Conservation (phyloP, 148 eudicot genomes). For the Simmondsia chinensis region DNA sequence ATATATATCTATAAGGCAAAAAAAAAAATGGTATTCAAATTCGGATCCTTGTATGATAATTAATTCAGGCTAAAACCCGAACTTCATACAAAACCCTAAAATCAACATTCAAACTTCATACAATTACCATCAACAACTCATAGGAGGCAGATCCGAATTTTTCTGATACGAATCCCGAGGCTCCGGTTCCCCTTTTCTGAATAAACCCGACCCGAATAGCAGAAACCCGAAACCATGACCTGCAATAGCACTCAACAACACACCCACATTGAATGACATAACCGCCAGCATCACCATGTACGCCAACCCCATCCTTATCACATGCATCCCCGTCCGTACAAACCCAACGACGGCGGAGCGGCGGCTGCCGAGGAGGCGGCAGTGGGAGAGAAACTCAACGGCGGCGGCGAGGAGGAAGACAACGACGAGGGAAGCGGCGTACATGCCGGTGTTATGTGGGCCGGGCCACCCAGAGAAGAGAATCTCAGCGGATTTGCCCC, state of each 20-base stretch:
- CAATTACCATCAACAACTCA: no score
- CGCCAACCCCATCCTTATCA: slow-evolving; percentile 16
- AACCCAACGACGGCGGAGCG: no score
- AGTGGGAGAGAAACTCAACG: slow-evolving; percentile 56
- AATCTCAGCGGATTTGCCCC: slow-evolving; percentile 56
- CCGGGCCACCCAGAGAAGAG: slow-evolving; percentile 78
- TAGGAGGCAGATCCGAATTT: no score
- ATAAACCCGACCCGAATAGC: slow-evolving; percentile 9
- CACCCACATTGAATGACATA: slow-evolving; percentile 24
- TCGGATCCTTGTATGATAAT: no score
- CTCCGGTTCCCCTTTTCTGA: no score
- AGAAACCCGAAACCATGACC: slow-evolving; percentile 17
- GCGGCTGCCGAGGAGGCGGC: slow-evolving; percentile 18
- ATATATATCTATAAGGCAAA: no score
- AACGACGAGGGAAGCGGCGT: slow-evolving; percentile 27
- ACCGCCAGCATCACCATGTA: slow-evolving; percentile 24
- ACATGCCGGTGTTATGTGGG: slow-evolving; percentile 31
- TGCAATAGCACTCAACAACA: slow-evolving; percentile 12
- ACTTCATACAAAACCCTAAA: no score
- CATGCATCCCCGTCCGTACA: slow-evolving; percentile 11
- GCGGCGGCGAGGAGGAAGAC: slow-evolving; percentile 39
- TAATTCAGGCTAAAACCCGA: no score
- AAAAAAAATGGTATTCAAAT: no score
- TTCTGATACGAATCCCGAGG: no score
- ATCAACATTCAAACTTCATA: no score